A percentile compares a stretch with the other conserved stretches of the same genome.
Conservation (phyloP, 2,329 filamentous ascomycete genomes). For the Pseudogymnoascus sp. region DNA sequence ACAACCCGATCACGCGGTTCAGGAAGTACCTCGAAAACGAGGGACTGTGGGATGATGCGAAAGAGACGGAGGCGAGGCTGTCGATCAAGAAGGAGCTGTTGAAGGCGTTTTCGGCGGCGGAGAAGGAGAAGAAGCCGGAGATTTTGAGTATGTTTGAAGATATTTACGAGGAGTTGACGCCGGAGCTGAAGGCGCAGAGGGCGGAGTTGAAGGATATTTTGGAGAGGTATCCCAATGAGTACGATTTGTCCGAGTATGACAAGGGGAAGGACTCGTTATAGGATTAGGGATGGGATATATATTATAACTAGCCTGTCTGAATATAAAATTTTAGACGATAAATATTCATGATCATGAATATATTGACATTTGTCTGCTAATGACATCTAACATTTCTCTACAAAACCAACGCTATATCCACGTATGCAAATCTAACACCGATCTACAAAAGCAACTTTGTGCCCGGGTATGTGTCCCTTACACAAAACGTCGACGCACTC, state of each 20-base stretch:
- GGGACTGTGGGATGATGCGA: constrained; percentile 75
- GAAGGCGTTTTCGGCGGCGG: constrained; percentile 75
- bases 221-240: constrained; percentile 83
- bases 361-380: neutral
- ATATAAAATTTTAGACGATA: neutral
- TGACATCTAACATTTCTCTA: neutral
- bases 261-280: constrained; percentile 45
- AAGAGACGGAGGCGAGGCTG: constrained; percentile 66
- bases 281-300: neutral
- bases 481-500: neutral
- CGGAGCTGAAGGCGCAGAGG: constrained; percentile 71
- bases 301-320: neutral
- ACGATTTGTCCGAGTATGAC: constrained; percentile 72
- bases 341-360: neutral
- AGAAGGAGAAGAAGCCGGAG: constrained; percentile 71
- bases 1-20: constrained; percentile 79
- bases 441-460: neutral
- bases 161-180: constrained; percentile 81
- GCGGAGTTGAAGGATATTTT: constrained; percentile 67
- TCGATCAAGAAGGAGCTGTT: constrained; percentile 67
- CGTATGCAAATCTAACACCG: neutral
- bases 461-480: neutral
- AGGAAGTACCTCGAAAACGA: constrained; percentile 86
- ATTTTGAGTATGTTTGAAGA: constrained; percentile 73
- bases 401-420: neutral